These are phyloP conservation scores for Plectosphaerella sp. DNA, from an alignment of 2,329 filamentous ascomycete species.

Conservation along the genomic window DNA sequence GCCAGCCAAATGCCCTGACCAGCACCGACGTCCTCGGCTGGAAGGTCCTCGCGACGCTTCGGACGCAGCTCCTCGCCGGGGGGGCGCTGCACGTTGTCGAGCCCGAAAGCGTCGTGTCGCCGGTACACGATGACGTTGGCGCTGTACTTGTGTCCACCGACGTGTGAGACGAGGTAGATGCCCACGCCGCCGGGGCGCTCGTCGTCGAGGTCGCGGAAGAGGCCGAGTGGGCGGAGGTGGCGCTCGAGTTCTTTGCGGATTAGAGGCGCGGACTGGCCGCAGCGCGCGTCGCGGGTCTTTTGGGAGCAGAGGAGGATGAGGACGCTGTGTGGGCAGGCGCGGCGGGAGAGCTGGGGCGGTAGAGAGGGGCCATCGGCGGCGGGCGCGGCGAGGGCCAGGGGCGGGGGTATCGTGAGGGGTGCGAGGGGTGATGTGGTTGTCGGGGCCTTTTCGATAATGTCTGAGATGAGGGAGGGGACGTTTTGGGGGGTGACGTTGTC, in stretches of 20 bases:
- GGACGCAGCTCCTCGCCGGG: constrained; percentile 30
- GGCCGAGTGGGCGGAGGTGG: constrained; percentile 76
- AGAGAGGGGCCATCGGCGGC: constrained; percentile 20
- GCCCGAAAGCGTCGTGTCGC: constrained; percentile 51
- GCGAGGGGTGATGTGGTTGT: constrained; percentile 66
- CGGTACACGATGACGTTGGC: constrained; percentile 94
- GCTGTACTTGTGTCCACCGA: constrained; percentile 93
- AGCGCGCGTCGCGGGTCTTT: constrained; percentile 88
- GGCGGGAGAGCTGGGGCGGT: constrained; percentile 32
- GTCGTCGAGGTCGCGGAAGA: constrained; percentile 85
- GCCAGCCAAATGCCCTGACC: constrained; percentile 92
- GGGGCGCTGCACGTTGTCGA: constrained; percentile 38
- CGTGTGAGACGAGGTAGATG: constrained; percentile 94
- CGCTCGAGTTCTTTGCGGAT: constrained; percentile 86
- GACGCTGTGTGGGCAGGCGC: constrained; percentile 74
- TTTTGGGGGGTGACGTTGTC: constrained; percentile 76
- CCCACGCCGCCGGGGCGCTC: constrained; percentile 87
- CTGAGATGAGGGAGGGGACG: constrained; percentile 66
- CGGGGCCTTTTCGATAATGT: constrained; percentile 66
- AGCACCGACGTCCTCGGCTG: constrained; percentile 49
- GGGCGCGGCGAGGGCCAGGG: constrained; percentile 28
- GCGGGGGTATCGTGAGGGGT: constrained; percentile 17
- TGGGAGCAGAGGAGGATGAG: constrained; percentile 94
- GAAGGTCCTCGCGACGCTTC: constrained; percentile 26
- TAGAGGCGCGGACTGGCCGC: constrained; percentile 88